These are phyloP conservation scores for Ustilago vetiveriae DNA, from an alignment of 1,284 basidiomycete species.

Conservation along the genomic window DNA sequence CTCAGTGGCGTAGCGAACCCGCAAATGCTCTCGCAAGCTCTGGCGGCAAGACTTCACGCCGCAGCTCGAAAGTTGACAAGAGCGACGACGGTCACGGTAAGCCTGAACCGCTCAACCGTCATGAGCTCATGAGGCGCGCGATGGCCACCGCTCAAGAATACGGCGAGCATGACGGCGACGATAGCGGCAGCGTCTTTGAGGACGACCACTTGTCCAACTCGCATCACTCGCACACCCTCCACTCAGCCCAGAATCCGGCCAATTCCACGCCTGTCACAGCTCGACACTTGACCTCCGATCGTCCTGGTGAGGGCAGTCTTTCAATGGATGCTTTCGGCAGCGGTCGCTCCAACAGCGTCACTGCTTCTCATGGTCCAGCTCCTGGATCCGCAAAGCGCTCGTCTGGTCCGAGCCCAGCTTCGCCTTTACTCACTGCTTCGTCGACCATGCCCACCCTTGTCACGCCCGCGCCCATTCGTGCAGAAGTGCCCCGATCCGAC, in stretches of 20 bases:
- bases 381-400: neutral
- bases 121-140: constrained; percentile 62
- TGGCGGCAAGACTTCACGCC: constrained; percentile 27
- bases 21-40: neutral
- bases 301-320: constrained; percentile 54
- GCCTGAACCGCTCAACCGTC: constrained; percentile 47
- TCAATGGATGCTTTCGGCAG: constrained; percentile 48
- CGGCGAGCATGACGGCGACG: constrained; percentile 15
- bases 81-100: constrained; percentile 47
- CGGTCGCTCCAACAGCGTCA: constrained; percentile 9
- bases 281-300: constrained; percentile 24
- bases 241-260: constrained; percentile 3
- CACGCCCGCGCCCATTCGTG: constrained; percentile 42
- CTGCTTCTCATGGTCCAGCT: constrained; percentile 8
- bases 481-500: constrained; percentile 38
- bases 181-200: constrained; percentile 34
- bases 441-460: constrained; percentile 42
- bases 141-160: constrained; percentile 53
- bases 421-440: constrained; percentile 27
- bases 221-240: constrained; percentile 30
- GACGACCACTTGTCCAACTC: constrained; percentile 40
- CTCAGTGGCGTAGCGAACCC: constrained; percentile 26
- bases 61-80: constrained; percentile 36
- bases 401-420: constrained; percentile 1
- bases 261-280: constrained; percentile 31